These are phyloP conservation scores for Backusella tarrabulga DNA, from an alignment of 192 early-diverging fungal genomes.

Conservation along the genomic window DNA sequence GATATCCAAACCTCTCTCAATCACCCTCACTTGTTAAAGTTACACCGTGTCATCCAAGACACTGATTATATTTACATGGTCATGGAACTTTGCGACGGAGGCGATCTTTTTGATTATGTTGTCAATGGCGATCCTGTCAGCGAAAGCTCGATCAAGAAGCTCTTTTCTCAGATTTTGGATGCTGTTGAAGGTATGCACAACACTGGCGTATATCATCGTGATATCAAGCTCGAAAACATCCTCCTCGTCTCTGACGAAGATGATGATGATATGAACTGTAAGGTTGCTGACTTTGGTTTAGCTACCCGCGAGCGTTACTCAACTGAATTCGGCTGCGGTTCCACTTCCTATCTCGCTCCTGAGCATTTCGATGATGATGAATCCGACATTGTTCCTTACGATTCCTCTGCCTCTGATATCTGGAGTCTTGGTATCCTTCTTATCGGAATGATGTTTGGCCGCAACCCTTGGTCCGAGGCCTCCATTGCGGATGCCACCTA, in stretches of 20 bases:
- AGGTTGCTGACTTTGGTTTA: constrained; percentile 95
- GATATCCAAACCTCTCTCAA: constrained; percentile 54
- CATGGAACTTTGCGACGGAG: constrained; percentile 92
- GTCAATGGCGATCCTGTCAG: constrained; percentile 50
- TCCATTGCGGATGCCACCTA: constrained; percentile 46
- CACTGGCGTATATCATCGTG: constrained; percentile 85
- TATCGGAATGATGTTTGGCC: constrained; percentile 71
- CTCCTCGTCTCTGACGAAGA: constrained; percentile 44
- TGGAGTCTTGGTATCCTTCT: constrained; percentile 82
- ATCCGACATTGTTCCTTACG: constrained; percentile 38
- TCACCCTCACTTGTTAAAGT: constrained; percentile 86
- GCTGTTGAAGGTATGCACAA: constrained; percentile 80
- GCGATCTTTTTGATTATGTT: constrained; percentile 95
- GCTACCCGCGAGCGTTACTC: constrained; percentile 75
- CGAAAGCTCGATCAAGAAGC: constrained; percentile 49
- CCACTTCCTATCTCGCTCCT: constrained; percentile 87
- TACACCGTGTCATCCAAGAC: constrained; percentile 90
- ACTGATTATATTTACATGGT: constrained; percentile 86
- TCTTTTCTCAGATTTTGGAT: constrained; percentile 81
- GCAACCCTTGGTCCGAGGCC: constrained; percentile 77
- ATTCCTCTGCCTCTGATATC: constrained; percentile 65
- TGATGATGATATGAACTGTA: constrained; percentile 31
- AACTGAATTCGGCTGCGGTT: constrained; percentile 85
- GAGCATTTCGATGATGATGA: constrained; percentile 50
- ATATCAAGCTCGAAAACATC: constrained; percentile 94